These are phyloP conservation scores for Saprolegnia parasitica DNA, from an alignment of 352 stramenopile species.

Conservation along the genomic window DNA sequence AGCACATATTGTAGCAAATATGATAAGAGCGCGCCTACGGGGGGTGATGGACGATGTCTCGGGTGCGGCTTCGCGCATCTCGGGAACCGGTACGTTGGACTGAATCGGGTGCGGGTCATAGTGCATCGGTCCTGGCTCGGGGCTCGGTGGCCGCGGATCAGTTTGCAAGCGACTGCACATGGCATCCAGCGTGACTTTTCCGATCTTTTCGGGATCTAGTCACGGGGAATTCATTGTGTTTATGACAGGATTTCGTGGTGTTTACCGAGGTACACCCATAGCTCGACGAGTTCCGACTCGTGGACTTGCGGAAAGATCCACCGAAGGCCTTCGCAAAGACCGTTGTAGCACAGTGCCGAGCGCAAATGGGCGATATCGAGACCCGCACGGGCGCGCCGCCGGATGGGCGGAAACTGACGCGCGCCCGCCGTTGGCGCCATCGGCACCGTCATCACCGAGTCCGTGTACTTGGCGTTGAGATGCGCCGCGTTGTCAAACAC, in stretches of 20 bases:
- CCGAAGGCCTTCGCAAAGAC: constrained; percentile 14
- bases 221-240: neutral
- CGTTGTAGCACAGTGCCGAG: constrained; percentile 12
- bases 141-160: constrained; percentile 13
- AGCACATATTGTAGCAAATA: neutral
- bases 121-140: constrained; percentile 22
- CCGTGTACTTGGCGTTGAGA: constrained; percentile 28
- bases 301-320: constrained; percentile 20
- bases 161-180: constrained; percentile 13
- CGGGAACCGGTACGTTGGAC: neutral
- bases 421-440: neutral
- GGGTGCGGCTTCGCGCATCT: neutral
- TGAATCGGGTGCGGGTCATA: constrained; percentile 27
- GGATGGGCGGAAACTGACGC: neutral
- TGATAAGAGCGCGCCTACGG: neutral
- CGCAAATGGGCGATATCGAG: constrained; percentile 12
- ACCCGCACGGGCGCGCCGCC: neutral
- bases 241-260: neutral
- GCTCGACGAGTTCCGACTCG: constrained; percentile 17
- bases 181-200: constrained; percentile 15
- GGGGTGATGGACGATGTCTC: neutral
- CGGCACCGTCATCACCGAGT: neutral
- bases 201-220: constrained; percentile 21
- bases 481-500: constrained; percentile 23
- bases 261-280: constrained; percentile 26